A percentile compares a stretch with the other conserved stretches of the same genome.
phyloP scores from a whole-genome alignment of 805 yeast genomes.

The Saccharomyces mikatae region DNA sequence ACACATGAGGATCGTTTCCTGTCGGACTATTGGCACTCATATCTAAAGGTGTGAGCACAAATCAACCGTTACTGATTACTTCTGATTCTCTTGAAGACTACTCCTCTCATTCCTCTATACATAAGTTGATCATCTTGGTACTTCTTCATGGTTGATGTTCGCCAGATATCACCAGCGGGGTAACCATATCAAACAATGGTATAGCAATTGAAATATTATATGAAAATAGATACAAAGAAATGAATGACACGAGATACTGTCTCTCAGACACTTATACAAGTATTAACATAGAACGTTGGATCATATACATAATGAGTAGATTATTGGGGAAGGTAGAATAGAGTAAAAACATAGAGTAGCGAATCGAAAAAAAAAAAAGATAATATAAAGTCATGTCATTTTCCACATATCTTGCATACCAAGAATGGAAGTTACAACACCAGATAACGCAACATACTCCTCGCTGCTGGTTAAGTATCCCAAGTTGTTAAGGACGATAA shows the following conservation, averaged over 20 bases:
- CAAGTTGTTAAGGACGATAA: slow-evolving; percentile 67
- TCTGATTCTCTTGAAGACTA: neutral
- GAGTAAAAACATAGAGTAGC: neutral
- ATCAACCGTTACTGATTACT: neutral
- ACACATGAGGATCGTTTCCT: slow-evolving; percentile 7
- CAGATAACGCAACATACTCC: slow-evolving; percentile 76
- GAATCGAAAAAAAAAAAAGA: neutral
- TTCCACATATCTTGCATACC: slow-evolving; percentile 72
- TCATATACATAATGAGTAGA: neutral
- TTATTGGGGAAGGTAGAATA: neutral
- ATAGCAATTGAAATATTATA: neutral
- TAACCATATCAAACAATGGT: neutral
- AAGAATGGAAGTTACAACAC: slow-evolving; percentile 69
- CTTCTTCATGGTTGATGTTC: neutral
- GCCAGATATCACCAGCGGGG: neutral
- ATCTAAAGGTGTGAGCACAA: neutral
- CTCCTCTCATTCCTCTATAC: neutral
- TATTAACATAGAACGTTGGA: neutral
- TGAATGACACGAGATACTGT: neutral
- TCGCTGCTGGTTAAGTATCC: slow-evolving; percentile 56
- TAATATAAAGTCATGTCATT: neutral
- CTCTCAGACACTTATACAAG: neutral
- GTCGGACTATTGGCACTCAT: slow-evolving; percentile 6
- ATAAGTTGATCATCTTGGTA: neutral
- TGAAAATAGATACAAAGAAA: neutral